phyloP scores from a whole-genome alignment of 768 basidiomycete genomes.

The Strobilomyces echinocephalus region DNA sequence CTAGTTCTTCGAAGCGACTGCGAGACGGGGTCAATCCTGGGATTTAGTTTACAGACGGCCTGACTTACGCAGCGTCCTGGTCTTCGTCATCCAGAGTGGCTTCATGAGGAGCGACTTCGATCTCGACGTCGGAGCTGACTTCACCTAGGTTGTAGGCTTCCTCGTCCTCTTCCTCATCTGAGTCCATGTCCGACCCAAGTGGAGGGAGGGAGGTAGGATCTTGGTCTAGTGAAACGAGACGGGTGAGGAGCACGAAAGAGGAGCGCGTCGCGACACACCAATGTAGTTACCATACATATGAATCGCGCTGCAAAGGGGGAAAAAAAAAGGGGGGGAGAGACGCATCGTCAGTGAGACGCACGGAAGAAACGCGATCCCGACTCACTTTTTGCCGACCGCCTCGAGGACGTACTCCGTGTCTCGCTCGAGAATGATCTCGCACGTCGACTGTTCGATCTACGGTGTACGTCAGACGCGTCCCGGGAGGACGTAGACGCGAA shows the following conservation, averaged over 20 bases:
- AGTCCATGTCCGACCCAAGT: slow-evolving; percentile 48
- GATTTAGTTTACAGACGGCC: neutral
- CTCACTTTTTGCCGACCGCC: slow-evolving; percentile 78
- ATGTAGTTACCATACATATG: slow-evolving; percentile 85
- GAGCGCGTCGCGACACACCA: slow-evolving; percentile 36
- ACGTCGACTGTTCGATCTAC: slow-evolving; percentile 72
- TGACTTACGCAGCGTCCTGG: slow-evolving; percentile 39
- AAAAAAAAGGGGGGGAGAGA: neutral
- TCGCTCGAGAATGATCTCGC: slow-evolving; percentile 67
- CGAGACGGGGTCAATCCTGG: neutral
- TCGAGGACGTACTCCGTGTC: slow-evolving; percentile 65
- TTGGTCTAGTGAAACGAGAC: slow-evolving; percentile 41
- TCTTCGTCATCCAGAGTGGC: slow-evolving; percentile 47
- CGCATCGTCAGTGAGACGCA: slow-evolving; percentile 6
- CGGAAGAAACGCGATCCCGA: neutral
- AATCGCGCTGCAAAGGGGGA: slow-evolving; percentile 46
- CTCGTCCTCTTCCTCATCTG: slow-evolving; percentile 35
- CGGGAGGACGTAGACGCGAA: neutral
- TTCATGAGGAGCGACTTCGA: slow-evolving; percentile 64
- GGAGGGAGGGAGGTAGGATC: too few relatives aligned
- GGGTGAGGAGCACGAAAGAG: neutral
- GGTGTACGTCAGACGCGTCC: slow-evolving; percentile 7
- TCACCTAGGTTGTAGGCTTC: slow-evolving; percentile 55
- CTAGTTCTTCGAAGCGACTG: slow-evolving; percentile 71
- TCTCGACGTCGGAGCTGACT: slow-evolving; percentile 80